Evolutionary conservation across 2,329 filamentous ascomycete species (phyloP).

Genomic region (Aulographum hederae): DNA sequence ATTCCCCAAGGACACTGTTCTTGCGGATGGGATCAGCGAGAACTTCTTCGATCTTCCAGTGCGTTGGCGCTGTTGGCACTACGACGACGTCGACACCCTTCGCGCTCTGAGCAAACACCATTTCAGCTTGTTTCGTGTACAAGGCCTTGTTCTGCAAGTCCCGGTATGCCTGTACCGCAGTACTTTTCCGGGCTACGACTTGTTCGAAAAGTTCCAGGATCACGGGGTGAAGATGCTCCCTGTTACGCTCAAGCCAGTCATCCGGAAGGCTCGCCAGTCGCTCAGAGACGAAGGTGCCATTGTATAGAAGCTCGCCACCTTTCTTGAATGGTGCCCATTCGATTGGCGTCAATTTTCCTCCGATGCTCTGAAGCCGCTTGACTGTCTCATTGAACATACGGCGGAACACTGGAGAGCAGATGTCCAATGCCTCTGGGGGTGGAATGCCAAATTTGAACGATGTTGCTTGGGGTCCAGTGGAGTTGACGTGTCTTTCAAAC

Average conservation of each 20-base stretch:
- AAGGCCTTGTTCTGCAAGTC: slow-evolving; percentile 15
- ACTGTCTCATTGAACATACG: slow-evolving; percentile 15
- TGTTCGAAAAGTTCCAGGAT: slow-evolving; percentile 23
- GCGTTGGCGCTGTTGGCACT: slow-evolving; percentile 32
- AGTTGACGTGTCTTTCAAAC: slow-evolving; percentile 16
- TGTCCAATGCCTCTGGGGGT: slow-evolving; percentile 21
- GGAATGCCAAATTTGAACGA: slow-evolving; percentile 32
- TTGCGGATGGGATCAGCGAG: slow-evolving; percentile 31
- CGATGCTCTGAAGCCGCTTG: slow-evolving; percentile 11
- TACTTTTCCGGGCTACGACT: slow-evolving; percentile 11
- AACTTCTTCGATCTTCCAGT: slow-evolving; percentile 34
- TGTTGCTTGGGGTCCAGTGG: slow-evolving; percentile 15
- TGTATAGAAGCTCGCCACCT: slow-evolving; percentile 36
- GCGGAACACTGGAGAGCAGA: slow-evolving; percentile 22
- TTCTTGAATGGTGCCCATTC: slow-evolving; percentile 26
- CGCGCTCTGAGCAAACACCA: slow-evolving; percentile 12
- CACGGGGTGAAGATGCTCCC: slow-evolving; percentile 29
- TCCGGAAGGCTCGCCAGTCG: slow-evolving; percentile 24
- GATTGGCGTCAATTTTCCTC: slow-evolving; percentile 13
- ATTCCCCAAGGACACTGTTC: slow-evolving; percentile 29
- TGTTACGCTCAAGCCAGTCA: slow-evolving; percentile 13
- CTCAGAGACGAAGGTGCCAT: slow-evolving; percentile 39
- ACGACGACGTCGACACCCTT: slow-evolving; percentile 18
- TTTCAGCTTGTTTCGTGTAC: slow-evolving; percentile 14
- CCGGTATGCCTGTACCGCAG: slow-evolving; percentile 14